These are phyloP conservation scores for Diaporthe batatas DNA, from an alignment of 2,329 filamentous ascomycete genomes.

Conservation along the genomic window DNA sequence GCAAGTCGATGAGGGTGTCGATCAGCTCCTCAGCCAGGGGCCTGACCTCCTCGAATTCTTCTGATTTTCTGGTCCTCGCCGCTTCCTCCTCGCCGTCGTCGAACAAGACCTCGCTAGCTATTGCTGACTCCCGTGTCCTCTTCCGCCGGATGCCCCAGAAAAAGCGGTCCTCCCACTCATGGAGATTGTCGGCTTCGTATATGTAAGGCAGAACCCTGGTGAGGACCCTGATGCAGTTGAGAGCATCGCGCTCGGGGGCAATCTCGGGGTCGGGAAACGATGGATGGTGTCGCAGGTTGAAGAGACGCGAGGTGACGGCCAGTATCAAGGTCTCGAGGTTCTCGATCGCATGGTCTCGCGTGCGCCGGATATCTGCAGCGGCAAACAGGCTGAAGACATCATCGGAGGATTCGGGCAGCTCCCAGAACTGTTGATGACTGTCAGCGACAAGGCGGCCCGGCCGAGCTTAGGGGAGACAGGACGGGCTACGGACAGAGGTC, in stretches of 20 bases:
- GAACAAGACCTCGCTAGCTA: constrained; percentile 84
- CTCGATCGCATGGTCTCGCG: constrained; percentile 84
- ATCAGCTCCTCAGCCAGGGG: constrained; percentile 93
- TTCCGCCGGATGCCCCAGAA: constrained; percentile 87
- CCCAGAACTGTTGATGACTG: constrained; percentile 81
- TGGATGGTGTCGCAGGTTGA: constrained; percentile 86
- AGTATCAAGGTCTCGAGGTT: constrained; percentile 92
- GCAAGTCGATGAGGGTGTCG: constrained; percentile 86
- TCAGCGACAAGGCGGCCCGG: constrained; percentile 15
- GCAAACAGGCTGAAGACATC: constrained; percentile 98
- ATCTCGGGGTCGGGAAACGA: constrained; percentile 90
- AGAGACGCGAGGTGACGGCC: constrained; percentile 85
- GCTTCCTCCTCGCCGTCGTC: constrained; percentile 76
- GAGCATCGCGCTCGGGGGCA: constrained; percentile 86
- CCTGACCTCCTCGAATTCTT: constrained; percentile 84
- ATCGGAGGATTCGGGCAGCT: constrained; percentile 93
- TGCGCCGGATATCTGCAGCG: constrained; percentile 87
- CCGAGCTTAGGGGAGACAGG: background rate
- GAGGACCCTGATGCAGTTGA: constrained; percentile 94
- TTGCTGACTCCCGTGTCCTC: constrained; percentile 74
- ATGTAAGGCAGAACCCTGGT: constrained; percentile 91
- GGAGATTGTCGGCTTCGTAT: constrained; percentile 88
- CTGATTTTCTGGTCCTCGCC: constrained; percentile 63
- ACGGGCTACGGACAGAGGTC: constrained; percentile 77
- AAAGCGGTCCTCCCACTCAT: constrained; percentile 90